phyloP scores from a whole-genome alignment of 208 protist genomes.

The Leishmania tropica region DNA sequence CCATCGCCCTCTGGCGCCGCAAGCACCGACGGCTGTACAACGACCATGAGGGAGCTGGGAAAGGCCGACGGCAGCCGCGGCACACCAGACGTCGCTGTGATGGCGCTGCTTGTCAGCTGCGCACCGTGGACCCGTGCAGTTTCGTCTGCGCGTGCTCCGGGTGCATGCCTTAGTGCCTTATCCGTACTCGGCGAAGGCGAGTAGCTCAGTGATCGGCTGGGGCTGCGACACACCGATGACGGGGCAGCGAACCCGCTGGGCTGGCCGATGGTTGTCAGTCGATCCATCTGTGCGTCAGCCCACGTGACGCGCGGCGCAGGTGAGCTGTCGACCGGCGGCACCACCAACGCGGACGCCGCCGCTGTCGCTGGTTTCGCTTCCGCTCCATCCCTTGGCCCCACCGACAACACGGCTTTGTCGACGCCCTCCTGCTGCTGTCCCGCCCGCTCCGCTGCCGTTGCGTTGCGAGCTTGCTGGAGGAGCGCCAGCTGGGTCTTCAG shows the following conservation, averaged over 20 bases:
- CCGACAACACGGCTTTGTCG: not conserved
- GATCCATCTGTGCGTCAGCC: not conserved
- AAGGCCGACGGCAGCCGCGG: not conserved
- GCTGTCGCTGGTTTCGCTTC: not conserved
- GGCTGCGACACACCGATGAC: conserved; percentile 7
- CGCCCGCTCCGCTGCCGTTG: not conserved
- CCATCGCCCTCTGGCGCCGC: not conserved
- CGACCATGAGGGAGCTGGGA: conserved; percentile 10
- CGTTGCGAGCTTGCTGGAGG: conserved; percentile 1
- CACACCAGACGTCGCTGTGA: not conserved
- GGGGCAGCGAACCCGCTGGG: not conserved
- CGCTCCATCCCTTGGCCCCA: not conserved
- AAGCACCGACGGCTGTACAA: conserved; percentile 22
- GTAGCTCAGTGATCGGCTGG: conserved; percentile 36
- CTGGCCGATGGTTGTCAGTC: not conserved
- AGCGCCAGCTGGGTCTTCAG: conserved; percentile 10
- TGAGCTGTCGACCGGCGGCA: not conserved
- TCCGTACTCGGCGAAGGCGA: conserved; percentile 12
- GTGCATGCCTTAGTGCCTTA: not conserved
- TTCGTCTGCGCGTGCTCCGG: not conserved
- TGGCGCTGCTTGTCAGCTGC: not conserved
- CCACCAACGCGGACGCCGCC: not conserved
- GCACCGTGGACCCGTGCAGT: not conserved
- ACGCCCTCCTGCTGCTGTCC: not conserved
- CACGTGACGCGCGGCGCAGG: not conserved